Conservation (phyloP, 495 filamentous ascomycete species). For the Tuber aestivum region DNA sequence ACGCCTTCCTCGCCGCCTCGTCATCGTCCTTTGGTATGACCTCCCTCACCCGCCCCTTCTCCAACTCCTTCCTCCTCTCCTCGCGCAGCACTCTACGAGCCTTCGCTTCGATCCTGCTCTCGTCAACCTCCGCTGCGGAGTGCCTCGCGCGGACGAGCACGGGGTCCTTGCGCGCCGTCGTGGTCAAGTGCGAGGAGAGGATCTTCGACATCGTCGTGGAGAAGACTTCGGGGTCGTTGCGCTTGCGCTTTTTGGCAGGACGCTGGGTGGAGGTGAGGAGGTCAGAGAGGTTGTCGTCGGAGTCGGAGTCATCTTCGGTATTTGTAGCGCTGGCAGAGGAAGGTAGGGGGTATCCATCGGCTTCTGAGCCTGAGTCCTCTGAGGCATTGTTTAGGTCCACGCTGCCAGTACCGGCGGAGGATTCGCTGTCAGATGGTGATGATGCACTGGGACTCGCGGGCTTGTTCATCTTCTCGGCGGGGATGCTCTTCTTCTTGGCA, state of each 20-base stretch:
- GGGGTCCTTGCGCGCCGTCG: constrained; percentile 72
- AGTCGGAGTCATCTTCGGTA: constrained; percentile 40
- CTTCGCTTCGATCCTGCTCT: constrained; percentile 70
- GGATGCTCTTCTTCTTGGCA: neutral
- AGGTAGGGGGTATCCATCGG: constrained; percentile 2
- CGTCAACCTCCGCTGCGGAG: constrained; percentile 58
- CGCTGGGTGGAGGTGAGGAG: constrained; percentile 42
- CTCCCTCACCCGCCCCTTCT: constrained; percentile 82
- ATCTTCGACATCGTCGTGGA: constrained; percentile 88
- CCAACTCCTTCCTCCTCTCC: constrained; percentile 72
- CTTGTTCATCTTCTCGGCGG: neutral
- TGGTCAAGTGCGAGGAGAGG: constrained; percentile 75
- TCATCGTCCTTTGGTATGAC: constrained; percentile 55
- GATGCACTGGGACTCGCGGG: neutral
- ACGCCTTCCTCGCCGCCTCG: constrained; percentile 48
- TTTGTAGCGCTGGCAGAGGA: neutral
- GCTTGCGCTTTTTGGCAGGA: constrained; percentile 48
- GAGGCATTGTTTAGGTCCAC: neutral
- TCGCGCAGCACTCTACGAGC: constrained; percentile 71
- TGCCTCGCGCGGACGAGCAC: constrained; percentile 76
- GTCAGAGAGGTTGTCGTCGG: constrained; percentile 45
- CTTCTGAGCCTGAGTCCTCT: constrained; percentile 38
- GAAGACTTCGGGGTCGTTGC: constrained; percentile 85
- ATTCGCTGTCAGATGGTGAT: neutral
- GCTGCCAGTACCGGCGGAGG: neutral